Evolutionary conservation across 177 flowering plant genomes (phyloP), one percentile per base, ranked within the genome.

Genomic region (Vitis hybrid): DNA sequence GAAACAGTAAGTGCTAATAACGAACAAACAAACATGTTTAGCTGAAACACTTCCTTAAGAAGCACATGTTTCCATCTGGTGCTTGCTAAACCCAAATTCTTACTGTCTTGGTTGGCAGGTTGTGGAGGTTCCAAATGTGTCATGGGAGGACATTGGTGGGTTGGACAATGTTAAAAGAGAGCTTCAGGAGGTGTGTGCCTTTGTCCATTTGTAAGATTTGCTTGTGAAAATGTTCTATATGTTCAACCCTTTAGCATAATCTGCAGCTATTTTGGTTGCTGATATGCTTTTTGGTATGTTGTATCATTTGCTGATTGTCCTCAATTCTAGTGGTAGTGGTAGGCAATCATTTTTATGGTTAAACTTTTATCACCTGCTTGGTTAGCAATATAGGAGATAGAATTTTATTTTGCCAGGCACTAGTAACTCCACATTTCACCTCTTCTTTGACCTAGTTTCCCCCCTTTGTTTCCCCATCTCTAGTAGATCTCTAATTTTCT

Each of bases 131-230:
- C 89, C 89, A 12, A 84, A 86, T 71, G 86, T 82, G 66, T 71
- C 77, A 10, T 86, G 89, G 89, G 79, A 81, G 7, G 86, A 86
- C 72, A 81, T 84, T 66, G 89, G 89, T 52, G 87, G 89, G 32
- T 73, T 86, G 74, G 86, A 86, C 5, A 83, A 77, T 73, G 84
- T 86, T 58, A 86, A 82, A 66, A 77, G 87, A 66, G 87, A 84
- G 75, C 87, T 86, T 60, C 89, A 86, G 72, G 89, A 86, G 85
- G 87, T 82, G 62, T 58, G 60, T 62, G 15, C 5, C 3, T 58
- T 19, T 60, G 58, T 52, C 68, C 32, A 23, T 7, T 18, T 63
- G 11, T 6, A 48, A 45, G 17, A 14, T 63, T 63, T 45, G 18
- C 18, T 18, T 45, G 45, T 74, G 15, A 56, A n/a, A 2, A 65